These are phyloP conservation scores for Hanseniaspora meyeri DNA, from an alignment of 805 yeast genomes.

Conservation along the genomic window DNA sequence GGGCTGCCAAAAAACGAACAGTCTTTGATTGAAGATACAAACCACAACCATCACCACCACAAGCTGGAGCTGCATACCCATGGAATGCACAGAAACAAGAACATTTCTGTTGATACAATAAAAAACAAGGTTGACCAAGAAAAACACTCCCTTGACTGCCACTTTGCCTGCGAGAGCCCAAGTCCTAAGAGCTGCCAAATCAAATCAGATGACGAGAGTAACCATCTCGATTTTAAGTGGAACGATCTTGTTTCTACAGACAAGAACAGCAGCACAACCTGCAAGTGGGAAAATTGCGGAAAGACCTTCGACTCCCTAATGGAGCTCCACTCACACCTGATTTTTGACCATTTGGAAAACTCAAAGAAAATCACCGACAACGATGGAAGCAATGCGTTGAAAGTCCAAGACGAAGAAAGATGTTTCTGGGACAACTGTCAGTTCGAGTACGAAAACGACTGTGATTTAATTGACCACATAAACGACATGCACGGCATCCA, in stretches of 20 bases:
- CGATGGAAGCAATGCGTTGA: too few relatives aligned
- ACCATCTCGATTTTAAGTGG: conserved; percentile 5
- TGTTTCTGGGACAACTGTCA: conserved; percentile 76
- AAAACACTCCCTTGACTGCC: background rate
- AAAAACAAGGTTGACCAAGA: background rate
- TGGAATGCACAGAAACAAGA: conserved; percentile 1
- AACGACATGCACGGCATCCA: conserved; percentile 35
- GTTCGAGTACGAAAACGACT: conserved; percentile 41
- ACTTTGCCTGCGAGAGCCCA: conserved; percentile 4
- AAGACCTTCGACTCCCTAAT: conserved; percentile 30
- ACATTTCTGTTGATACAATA: background rate
- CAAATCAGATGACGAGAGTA: conserved; percentile 32
- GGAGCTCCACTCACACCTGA: conserved; percentile 41
- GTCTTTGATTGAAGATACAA: background rate
- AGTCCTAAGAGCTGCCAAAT: conserved; percentile 13
- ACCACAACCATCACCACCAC: conserved; percentile 31
- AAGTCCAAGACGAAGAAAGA: background rate
- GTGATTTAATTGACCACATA: conserved; percentile 48
- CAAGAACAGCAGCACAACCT: conserved; percentile 24
- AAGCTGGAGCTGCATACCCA: conserved; percentile 30
- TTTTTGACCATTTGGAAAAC: conserved; percentile 34
- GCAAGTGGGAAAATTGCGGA: conserved; percentile 62
- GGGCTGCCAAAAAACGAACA: background rate
- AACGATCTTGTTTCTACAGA: conserved; percentile 1
- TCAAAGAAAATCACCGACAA: background rate